Evolutionary conservation across 345 rosid genomes (phyloP).

Genomic region (Corchorus capsularis): DNA sequence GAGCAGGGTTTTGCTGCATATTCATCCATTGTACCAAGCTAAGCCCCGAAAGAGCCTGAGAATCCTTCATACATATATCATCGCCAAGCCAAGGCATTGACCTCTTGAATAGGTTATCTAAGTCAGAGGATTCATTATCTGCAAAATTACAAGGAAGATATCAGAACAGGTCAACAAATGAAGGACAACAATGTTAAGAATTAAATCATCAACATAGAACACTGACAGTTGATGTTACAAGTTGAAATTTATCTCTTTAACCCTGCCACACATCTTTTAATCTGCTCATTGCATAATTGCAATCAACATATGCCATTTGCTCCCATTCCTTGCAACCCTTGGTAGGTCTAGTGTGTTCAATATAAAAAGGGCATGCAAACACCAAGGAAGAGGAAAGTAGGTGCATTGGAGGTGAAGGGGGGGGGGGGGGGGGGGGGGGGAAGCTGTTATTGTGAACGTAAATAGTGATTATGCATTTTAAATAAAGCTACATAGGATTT

Average conservation of each 20-base stretch:
- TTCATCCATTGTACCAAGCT: conserved; percentile 94
- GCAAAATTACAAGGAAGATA: conserved; percentile 24
- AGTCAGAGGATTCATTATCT: conserved; percentile 77
- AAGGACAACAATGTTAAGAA: conserved; percentile 14
- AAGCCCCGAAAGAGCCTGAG: conserved; percentile 66
- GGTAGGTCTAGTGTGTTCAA: neutral
- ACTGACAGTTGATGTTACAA: neutral
- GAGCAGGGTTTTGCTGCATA: conserved; percentile 71
- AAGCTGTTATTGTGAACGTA: neutral
- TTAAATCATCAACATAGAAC: conserved; percentile 23
- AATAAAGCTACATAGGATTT: neutral
- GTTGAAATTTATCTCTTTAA: neutral
- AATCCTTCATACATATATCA: conserved; percentile 67
- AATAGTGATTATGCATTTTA: neutral
- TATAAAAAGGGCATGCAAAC: conserved; percentile 16
- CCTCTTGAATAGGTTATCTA: conserved; percentile 77
- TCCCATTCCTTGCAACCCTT: neutral
- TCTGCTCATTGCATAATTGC: no score
- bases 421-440: no score
- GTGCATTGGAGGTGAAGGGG: no score
- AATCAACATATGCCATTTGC: neutral
- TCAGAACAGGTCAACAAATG: neutral
- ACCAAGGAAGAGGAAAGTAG: conserved; percentile 11
- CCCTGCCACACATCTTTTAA: no score
- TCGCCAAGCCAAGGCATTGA: conserved; percentile 92